These are phyloP conservation scores for Pharus latifolius DNA, from an alignment of 176 grass and related monocot genomes.

Conservation along the genomic window DNA sequence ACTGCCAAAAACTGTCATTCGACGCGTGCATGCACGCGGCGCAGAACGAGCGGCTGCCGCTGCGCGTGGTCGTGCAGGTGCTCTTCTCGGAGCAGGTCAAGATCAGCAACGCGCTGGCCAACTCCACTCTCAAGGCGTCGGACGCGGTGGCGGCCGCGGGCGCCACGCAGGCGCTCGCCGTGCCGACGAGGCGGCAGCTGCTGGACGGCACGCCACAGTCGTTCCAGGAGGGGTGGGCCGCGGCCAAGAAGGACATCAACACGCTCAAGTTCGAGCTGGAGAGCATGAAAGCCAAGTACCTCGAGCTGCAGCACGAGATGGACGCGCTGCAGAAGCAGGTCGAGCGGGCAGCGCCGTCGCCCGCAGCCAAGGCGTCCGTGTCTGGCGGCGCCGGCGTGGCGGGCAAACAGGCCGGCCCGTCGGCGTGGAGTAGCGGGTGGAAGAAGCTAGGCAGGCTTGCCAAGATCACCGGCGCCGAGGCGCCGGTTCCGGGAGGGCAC, in stretches of 20 bases:
- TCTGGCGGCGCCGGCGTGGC: background rate
- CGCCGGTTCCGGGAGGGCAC: constrained; percentile 13
- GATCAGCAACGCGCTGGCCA: constrained; percentile 84
- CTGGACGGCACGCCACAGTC: constrained; percentile 92
- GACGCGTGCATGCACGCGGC: constrained; percentile 98
- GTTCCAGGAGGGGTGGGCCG: constrained; percentile 92
- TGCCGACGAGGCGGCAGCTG: constrained; percentile 51
- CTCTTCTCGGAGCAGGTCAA: constrained; percentile 98
- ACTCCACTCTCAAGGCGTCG: constrained; percentile 15
- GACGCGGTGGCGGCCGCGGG: background rate
- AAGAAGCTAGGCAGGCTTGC: constrained; percentile 71
- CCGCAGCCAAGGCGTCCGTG: background rate
- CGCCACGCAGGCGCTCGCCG: background rate
- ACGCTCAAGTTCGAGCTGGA: constrained; percentile 99
- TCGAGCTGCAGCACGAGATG: constrained; percentile 94
- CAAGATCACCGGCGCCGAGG: constrained; percentile 62
- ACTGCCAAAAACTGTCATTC: constrained; percentile 98
- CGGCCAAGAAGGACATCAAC: constrained; percentile 99
- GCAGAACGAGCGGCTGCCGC: constrained; percentile 94
- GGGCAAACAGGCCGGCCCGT: constrained; percentile 32
- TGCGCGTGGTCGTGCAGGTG: constrained; percentile 94
- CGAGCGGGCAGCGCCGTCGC: constrained; percentile 27
- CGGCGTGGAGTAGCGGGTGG: constrained; percentile 88
- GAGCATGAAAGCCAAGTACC: constrained; percentile 94
- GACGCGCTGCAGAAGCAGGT: constrained; percentile 73